Evolutionary conservation across 2,329 filamentous ascomycete species (phyloP).

Genomic region (Ambrosiella cleistominuta): DNA sequence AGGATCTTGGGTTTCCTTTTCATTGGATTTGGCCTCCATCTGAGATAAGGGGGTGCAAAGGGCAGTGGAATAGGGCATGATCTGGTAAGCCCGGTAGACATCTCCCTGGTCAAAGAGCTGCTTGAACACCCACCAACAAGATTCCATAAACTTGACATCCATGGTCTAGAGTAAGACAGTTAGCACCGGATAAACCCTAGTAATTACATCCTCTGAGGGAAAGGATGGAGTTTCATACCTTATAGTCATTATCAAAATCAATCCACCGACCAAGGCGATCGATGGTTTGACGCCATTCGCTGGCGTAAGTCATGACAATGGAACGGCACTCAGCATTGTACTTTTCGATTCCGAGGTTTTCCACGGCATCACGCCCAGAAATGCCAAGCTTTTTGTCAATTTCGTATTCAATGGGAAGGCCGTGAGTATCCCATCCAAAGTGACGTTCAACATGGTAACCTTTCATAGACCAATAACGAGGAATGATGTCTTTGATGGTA

Average conservation of each 20-base stretch:
- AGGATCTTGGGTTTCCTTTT: conserved; percentile 58
- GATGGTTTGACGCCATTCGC: conserved; percentile 65
- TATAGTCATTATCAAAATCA: conserved; percentile 67
- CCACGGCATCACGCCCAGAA: conserved; percentile 61
- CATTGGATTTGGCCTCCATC: conserved; percentile 59
- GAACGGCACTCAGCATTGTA: conserved; percentile 75
- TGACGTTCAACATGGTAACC: conserved; percentile 69
- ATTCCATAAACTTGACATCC: conserved; percentile 61
- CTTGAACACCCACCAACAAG: conserved; percentile 65
- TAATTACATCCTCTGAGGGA: not conserved
- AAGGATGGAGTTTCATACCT: conserved; percentile 24
- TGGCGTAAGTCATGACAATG: conserved; percentile 71
- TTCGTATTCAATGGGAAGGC: conserved; percentile 76
- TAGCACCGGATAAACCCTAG: not conserved
- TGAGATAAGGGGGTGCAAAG: conserved; percentile 58
- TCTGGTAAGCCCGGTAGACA: conserved; percentile 55
- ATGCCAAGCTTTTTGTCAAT: conserved; percentile 83
- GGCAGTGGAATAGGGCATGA: conserved; percentile 62
- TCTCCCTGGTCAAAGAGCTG: conserved; percentile 53
- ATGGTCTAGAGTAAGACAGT: conserved; percentile 35
- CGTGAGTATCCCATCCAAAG: conserved; percentile 79
- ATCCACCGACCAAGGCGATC: conserved; percentile 58
- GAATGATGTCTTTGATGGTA: conserved; percentile 85
- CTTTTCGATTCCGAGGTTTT: conserved; percentile 60
- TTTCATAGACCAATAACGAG: conserved; percentile 84